Conservation (phyloP, 1,284 basidiomycete species). For the Sporisorium graminicola region DNA sequence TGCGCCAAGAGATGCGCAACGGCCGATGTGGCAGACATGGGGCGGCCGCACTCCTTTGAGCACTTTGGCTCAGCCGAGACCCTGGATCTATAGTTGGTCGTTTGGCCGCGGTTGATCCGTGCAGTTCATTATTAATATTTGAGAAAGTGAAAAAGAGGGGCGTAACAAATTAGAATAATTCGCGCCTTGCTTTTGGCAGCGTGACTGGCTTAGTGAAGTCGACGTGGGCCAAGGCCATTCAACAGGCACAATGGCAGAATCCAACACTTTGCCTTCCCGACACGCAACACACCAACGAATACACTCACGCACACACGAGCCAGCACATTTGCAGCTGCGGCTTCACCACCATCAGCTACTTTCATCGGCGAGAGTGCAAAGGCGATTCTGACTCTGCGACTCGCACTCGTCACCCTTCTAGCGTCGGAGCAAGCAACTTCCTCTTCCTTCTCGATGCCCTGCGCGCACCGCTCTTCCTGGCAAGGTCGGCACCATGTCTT, state of each 20-base stretch:
- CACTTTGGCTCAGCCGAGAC: constrained; percentile 6
- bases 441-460: constrained; percentile 14
- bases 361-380: neutral
- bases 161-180: neutral
- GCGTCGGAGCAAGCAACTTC: neutral
- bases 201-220: neutral
- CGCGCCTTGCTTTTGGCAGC: neutral
- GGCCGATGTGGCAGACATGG: neutral
- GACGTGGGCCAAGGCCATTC: neutral
- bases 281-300: neutral
- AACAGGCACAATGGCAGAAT: neutral
- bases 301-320: neutral
- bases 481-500: constrained; percentile 11
- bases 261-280: neutral
- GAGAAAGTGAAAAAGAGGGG: neutral
- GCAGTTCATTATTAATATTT: neutral
- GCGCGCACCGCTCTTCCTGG: constrained; percentile 6
- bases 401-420: neutral
- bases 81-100: neutral
- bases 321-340: neutral
- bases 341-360: neutral
- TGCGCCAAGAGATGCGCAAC: neutral
- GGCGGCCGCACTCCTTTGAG: too few species aligned
- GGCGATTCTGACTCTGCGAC: neutral
- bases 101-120: constrained; percentile 13